Conservation (phyloP, 2,329 filamentous ascomycete genomes). For the Xylaria arbuscula region DNA sequence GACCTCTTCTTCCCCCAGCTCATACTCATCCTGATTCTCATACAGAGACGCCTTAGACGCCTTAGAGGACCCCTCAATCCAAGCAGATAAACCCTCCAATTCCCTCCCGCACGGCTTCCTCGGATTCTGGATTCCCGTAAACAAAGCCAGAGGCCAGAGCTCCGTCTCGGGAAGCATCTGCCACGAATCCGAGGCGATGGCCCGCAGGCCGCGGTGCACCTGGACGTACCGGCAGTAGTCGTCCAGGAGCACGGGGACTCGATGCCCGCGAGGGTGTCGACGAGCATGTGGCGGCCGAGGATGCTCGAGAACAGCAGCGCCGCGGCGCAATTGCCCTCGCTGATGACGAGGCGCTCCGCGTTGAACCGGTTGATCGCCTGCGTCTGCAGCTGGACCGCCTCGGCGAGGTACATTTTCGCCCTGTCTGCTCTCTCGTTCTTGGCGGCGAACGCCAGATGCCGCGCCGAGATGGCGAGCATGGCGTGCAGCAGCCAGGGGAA, state of each 20-base stretch:
- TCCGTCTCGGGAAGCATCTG: conserved; percentile 45
- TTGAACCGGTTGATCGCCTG: conserved; percentile 49
- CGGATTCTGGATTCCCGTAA: conserved; percentile 30
- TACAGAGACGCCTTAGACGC: too few relatives aligned
- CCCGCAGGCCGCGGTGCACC: conserved; percentile 42
- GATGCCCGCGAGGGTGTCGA: conserved; percentile 48
- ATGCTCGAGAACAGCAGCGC: conserved; percentile 51
- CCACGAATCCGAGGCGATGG: conserved; percentile 43
- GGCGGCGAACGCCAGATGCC: conserved; percentile 50
- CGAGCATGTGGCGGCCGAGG: conserved; percentile 52
- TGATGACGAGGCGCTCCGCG: conserved; percentile 37
- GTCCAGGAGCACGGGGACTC: conserved; percentile 43
- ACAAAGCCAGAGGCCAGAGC: conserved; percentile 45
- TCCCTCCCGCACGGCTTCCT: conserved; percentile 43
- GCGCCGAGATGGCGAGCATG: conserved; percentile 53
- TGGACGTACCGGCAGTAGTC: conserved; percentile 48
- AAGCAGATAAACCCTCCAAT: conserved; percentile 37
- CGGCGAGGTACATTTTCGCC: conserved; percentile 42
- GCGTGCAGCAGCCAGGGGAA: conserved; percentile 53
- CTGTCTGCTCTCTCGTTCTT: conserved; percentile 42
- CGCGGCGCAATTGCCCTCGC: conserved; percentile 49
- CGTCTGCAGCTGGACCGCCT: conserved; percentile 50
- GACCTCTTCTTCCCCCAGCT: conserved; percentile 39
- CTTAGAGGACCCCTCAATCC: conserved; percentile 41
- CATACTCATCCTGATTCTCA: too few relatives aligned